These are phyloP conservation scores for Dillenia turbinata DNA, from an alignment of 164 flowering plant genomes.

Conservation along the genomic window DNA sequence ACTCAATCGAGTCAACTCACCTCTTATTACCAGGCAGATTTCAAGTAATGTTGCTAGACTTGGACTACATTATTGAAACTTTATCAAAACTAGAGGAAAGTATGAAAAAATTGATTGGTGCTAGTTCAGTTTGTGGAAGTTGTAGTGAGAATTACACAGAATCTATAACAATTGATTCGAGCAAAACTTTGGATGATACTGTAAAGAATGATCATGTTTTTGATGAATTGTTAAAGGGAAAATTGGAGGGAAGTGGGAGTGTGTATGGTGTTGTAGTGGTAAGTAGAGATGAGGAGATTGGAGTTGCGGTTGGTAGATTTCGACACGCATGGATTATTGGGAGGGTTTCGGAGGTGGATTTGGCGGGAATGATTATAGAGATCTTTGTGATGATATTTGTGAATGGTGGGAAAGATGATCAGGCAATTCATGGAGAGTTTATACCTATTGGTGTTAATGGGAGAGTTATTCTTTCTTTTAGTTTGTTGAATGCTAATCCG, in stretches of 20 bases:
- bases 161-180: conserved; percentile 47
- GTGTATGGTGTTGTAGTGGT: conserved; percentile 69
- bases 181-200: conserved; percentile 16
- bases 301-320: conserved; percentile 72
- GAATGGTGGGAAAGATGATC: conserved; percentile 77
- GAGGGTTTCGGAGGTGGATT: conserved; percentile 28
- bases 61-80: conserved; percentile 15
- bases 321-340: conserved; percentile 87
- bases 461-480: conserved; percentile 77
- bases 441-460: conserved; percentile 99
- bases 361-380: conserved; percentile 35
- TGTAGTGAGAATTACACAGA: conserved; percentile 45
- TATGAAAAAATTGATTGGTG: conserved; percentile 29
- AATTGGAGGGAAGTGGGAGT: conserved; percentile 33
- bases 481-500: conserved; percentile 77
- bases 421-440: conserved; percentile 61
- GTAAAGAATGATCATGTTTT: conserved; percentile 34
- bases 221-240: conserved; percentile 44
- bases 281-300: conserved; percentile 37
- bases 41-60: conserved; percentile 54
- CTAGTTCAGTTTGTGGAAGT: conserved; percentile 40
- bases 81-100: conserved; percentile 26
- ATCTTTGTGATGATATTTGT: too few relatives aligned
- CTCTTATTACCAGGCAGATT: conserved; percentile 69
- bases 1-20: conserved; percentile 44